These are phyloP conservation scores for Arthrobotrys entomopaga DNA, from an alignment of 2,329 filamentous ascomycete species.

Conservation along the genomic window DNA sequence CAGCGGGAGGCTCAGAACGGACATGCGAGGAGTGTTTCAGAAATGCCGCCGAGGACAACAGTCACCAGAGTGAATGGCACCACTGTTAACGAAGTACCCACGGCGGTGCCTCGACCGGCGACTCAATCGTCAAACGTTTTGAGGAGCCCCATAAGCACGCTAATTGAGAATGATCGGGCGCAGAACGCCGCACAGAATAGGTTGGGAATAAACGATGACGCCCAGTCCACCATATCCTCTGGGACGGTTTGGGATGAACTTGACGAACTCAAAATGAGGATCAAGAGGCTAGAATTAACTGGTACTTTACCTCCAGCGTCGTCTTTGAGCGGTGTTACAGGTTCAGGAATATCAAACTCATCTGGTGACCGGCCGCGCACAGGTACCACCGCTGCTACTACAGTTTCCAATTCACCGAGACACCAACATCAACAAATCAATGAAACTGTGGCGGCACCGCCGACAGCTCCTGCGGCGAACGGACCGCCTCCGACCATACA, in stretches of 20 bases:
- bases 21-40: slow-evolving; percentile 49
- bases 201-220: slow-evolving; percentile 68
- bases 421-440: slow-evolving; percentile 65
- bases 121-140: slow-evolving; percentile 42
- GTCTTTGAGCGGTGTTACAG: slow-evolving; percentile 76
- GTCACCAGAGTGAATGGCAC: slow-evolving; percentile 48
- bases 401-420: slow-evolving; percentile 88
- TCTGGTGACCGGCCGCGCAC: slow-evolving; percentile 86
- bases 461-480: slow-evolving; percentile 64
- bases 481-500: slow-evolving; percentile 70
- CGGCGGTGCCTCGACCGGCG: slow-evolving; percentile 40
- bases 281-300: slow-evolving; percentile 87
- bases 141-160: slow-evolving; percentile 38
- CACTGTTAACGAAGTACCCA: slow-evolving; percentile 45
- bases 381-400: slow-evolving; percentile 89
- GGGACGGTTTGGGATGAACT: slow-evolving; percentile 94
- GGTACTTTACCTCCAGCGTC: slow-evolving; percentile 85
- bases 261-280: slow-evolving; percentile 92
- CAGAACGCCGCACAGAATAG: slow-evolving; percentile 48
- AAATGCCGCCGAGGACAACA: slow-evolving; percentile 49
- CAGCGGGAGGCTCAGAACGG: slow-evolving; percentile 43
- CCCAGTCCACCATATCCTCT: slow-evolving; percentile 87
- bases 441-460: slow-evolving; percentile 45
- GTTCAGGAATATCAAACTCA: slow-evolving; percentile 72
- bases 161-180: slow-evolving; percentile 55